Conservation (phyloP, 2,329 filamentous ascomycete genomes). For the Orbilia javanica region DNA sequence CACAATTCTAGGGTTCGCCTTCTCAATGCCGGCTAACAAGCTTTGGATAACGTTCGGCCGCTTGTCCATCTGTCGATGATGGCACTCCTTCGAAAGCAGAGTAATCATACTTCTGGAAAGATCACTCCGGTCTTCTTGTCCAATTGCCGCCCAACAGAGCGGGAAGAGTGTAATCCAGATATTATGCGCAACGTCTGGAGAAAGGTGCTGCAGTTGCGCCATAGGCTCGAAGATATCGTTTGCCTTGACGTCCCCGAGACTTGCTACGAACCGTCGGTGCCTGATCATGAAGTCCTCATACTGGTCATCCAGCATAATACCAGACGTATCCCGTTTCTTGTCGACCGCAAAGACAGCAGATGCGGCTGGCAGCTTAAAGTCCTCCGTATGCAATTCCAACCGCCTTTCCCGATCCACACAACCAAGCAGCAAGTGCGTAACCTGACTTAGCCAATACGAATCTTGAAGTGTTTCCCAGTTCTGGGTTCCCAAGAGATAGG, state of each 20-base stretch:
- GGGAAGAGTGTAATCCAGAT: conserved; percentile 94
- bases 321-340: conserved; percentile 74
- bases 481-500: conserved; percentile 83
- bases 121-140: conserved; percentile 88
- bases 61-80: conserved; percentile 92
- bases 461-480: conserved; percentile 97
- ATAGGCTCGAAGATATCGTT: conserved; percentile 91
- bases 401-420: conserved; percentile 86
- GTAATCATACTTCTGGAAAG: conserved; percentile 91
- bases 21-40: conserved; percentile 86
- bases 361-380: conserved; percentile 82
- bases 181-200: conserved; percentile 83
- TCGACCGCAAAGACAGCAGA: conserved; percentile 79
- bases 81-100: conserved; percentile 93
- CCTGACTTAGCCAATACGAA: conserved; percentile 96
- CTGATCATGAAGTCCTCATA: conserved; percentile 82
- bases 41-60: conserved; percentile 96
- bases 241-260: conserved; percentile 86
- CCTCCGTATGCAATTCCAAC: conserved; percentile 82
- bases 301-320: conserved; percentile 82
- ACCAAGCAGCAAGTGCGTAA: conserved; percentile 90
- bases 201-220: conserved; percentile 89
- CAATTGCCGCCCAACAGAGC: conserved; percentile 89
- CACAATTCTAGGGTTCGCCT: conserved; percentile 86
- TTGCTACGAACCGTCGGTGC: conserved; percentile 84